Evolutionary conservation across 345 rosid genomes (phyloP), one percentile per base, ranked within the genome.

Genomic region (Acer negundo): DNA sequence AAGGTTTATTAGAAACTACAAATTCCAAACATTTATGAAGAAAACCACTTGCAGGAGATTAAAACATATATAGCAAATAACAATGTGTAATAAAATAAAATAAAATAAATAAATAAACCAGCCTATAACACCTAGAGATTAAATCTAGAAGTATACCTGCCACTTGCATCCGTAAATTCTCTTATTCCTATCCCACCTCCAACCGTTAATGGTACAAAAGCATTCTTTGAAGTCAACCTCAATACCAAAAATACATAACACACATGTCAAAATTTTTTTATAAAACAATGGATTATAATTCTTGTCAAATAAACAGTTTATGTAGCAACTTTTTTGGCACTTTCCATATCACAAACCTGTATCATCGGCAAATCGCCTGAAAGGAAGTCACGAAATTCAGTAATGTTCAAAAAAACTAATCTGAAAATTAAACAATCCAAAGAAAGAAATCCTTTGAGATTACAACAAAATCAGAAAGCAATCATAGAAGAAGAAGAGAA

Each of bases 121-220:
- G 13, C 51, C 53, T 20, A 69, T 6, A 38, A 68, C 20, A 67
- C 13, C n/a, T n/a, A n/a, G n/a, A n/a, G n/a, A n/a, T n/a, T n/a
- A n/a, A n/a, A n/a, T n/a, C 49, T 51, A 19, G 55, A 26, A 78
- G 55, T n/a, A 47, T 83, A 92, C 99, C 95, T 94, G 86, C 97
- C 99, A 79, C 84, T 92, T 75, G 97, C 95, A 80, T 96, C 99
- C 7, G 93, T 94, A 81, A 94, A 96, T 84, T 96, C 98, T 84
- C 97, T 87, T n/a, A n/a, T n/a, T n/a, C n/a, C n/a, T 69, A 96
- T 91, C 74, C 99, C 98, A 85, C 99, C 99, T 85, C 99, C 99
- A 77, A 96, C 98, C 12, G 98, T 90, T 77, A 96, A 84, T 16
- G 99, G 99, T 51, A 94, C 99, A 89, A 96, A 96, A 78, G 94